These are phyloP conservation scores for Paspalum notatum DNA, from an alignment of 176 grass and related monocot species.

Conservation along the genomic window DNA sequence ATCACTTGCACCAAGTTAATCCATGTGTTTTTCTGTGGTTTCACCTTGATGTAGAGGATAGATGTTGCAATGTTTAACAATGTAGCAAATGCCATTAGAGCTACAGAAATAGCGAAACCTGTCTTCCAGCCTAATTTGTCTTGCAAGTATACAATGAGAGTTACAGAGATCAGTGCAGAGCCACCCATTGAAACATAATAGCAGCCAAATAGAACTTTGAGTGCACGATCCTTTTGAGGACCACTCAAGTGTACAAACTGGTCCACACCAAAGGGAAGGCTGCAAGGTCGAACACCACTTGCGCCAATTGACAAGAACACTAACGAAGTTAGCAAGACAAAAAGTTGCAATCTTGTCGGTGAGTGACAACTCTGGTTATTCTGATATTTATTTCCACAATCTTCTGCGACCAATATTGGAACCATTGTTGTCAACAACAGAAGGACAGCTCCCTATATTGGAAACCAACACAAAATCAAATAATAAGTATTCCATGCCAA, in stretches of 20 bases:
- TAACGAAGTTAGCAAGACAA: conserved; percentile 7
- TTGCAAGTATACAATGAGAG: conserved; percentile 43
- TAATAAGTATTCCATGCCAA: neutral
- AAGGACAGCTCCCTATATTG: conserved; percentile 32
- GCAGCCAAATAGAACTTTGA: conserved; percentile 30
- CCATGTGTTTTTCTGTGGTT: neutral
- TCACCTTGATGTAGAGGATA: conserved; percentile 35
- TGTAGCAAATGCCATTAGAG: conserved; percentile 14
- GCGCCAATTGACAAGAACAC: conserved; percentile 14
- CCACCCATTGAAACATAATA: conserved; percentile 37
- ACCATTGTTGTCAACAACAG: conserved; percentile 36
- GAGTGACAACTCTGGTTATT: neutral
- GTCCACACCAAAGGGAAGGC: conserved; percentile 38
- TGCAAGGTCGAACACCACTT: conserved; percentile 37
- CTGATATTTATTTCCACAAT: neutral
- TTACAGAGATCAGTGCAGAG: conserved; percentile 9
- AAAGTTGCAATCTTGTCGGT: neutral
- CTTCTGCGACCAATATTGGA: neutral
- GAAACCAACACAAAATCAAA: neutral
- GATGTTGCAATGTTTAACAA: conserved; percentile 4
- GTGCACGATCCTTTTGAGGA: conserved; percentile 8
- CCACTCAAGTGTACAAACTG: conserved; percentile 18
- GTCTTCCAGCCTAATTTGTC: conserved; percentile 37
- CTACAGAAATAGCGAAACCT: conserved; percentile 35
- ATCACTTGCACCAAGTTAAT: conserved; percentile 20